These are phyloP conservation scores for Fraxinus baroniana DNA, from an alignment of 305 asterid genomes.

Conservation along the genomic window DNA sequence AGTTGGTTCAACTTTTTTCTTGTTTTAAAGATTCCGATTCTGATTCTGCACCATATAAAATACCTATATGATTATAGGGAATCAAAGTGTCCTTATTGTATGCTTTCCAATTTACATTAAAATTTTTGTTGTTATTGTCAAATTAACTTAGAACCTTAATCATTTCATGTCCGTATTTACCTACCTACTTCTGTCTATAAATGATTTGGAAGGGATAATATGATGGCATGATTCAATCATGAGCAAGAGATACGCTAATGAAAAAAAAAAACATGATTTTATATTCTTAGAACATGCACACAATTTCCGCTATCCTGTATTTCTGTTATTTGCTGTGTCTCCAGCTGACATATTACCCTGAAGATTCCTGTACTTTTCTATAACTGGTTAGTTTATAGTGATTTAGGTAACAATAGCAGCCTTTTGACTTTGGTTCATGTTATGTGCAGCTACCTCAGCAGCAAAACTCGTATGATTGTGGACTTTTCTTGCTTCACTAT, in stretches of 20 bases:
- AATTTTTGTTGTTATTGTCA: background rate
- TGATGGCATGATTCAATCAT: background rate
- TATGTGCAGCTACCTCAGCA: conserved; percentile 89
- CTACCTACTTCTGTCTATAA: background rate
- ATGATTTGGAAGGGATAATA: background rate
- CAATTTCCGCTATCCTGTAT: background rate
- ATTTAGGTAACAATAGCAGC: conserved; percentile 11
- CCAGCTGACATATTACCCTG: background rate
- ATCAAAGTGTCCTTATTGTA: background rate
- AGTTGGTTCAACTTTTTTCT: background rate
- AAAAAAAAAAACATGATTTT: background rate
- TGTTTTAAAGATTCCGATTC: background rate
- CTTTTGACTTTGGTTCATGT: conserved; percentile 30
- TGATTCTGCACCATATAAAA: background rate
- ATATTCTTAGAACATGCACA: background rate
- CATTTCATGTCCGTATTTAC: background rate
- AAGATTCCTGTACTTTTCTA: background rate
- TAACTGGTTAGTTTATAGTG: conserved; percentile 11
- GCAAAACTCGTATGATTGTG: conserved; percentile 85
- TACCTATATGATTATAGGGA: background rate
- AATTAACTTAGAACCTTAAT: background rate
- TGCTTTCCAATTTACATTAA: background rate
- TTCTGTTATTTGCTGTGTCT: conserved; percentile 6
- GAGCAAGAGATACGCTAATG: background rate
- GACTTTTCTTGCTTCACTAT: conserved; percentile 92